phyloP scores from a whole-genome alignment of 805 yeast species.

The Kodamaea sagamina region DNA sequence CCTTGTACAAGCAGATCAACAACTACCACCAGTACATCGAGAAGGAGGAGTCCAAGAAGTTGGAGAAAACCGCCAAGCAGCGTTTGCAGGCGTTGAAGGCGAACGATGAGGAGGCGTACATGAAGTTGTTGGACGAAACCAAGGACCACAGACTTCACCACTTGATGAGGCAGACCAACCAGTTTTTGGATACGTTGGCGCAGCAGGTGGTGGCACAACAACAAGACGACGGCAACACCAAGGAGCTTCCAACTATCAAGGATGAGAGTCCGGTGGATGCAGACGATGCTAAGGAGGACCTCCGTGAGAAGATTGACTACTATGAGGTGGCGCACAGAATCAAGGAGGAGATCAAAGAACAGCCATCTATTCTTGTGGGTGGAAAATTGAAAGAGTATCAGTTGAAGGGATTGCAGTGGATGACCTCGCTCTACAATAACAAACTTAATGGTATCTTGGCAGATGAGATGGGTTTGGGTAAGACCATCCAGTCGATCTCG shows the following conservation, averaged over 20 bases:
- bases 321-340: constrained; percentile 80
- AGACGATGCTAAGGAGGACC: constrained; percentile 51
- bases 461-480: constrained; percentile 70
- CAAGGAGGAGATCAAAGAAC: constrained; percentile 64
- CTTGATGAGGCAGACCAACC: constrained; percentile 75
- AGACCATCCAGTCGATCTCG: constrained; percentile 76
- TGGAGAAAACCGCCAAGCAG: constrained; percentile 82
- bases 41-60: constrained; percentile 71
- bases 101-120: constrained; percentile 85
- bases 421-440: constrained; percentile 63
- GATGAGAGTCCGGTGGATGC: constrained; percentile 25
- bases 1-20: constrained; percentile 37
- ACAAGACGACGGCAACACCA: constrained; percentile 41
- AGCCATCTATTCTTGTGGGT: constrained; percentile 71
- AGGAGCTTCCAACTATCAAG: constrained; percentile 10
- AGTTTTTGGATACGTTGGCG: constrained; percentile 74
- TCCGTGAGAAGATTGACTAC: constrained; percentile 70
- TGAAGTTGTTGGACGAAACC: constrained; percentile 80
- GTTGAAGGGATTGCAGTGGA: constrained; percentile 65
- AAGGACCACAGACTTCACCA: constrained; percentile 87
- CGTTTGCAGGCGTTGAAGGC: constrained; percentile 86
- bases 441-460: constrained; percentile 65
- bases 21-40: constrained; percentile 60
- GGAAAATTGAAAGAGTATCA: constrained; percentile 80
- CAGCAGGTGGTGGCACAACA: constrained; percentile 80